phyloP scores from a whole-genome alignment of 331 rosid species.

The Erythrophleum ivorense region DNA sequence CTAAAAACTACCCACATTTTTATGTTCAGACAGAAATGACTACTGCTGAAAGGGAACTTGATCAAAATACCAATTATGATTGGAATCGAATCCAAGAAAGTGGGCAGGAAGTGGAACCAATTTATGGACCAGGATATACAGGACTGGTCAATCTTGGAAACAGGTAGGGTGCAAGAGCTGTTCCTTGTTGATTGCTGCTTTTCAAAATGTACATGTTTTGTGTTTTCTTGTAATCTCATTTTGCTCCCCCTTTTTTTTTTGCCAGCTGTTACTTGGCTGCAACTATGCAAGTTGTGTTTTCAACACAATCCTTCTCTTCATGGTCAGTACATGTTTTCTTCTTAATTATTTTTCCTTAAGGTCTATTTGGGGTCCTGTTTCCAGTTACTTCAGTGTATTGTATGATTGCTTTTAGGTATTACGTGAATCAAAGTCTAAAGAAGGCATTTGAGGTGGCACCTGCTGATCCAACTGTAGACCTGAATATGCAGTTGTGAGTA shows the following conservation, averaged over 20 bases:
- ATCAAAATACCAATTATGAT: conserved; percentile 93
- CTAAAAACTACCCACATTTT: not conserved
- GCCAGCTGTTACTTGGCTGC: conserved; percentile 91
- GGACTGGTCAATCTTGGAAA: conserved; percentile 84
- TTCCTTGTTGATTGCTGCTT: not conserved
- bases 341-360: not conserved
- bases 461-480: conserved; percentile 95
- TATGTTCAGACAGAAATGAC: conserved; percentile 92
- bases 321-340: conserved; percentile 49
- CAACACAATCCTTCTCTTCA: conserved; percentile 70
- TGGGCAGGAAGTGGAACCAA: conserved; percentile 88
- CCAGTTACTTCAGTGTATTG: conserved; percentile 23
- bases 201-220: not conserved
- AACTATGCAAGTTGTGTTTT: conserved; percentile 88
- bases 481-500: conserved; percentile 91
- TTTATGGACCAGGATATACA: conserved; percentile 92
- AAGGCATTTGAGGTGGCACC: conserved; percentile 82
- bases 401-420: conserved; percentile 62
- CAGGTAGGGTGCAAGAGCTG: conserved; percentile 57
- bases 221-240: not conserved
- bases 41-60: conserved; percentile 98
- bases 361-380: not conserved
- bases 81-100: conserved; percentile 99
- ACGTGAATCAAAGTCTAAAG: conserved; percentile 61
- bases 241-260: not conserved